Percentiles rank a stretch among this genome's conserved stretches.
Evolutionary conservation across 345 rosid genomes (phyloP).

Genomic region (Aquilaria sinensis): DNA sequence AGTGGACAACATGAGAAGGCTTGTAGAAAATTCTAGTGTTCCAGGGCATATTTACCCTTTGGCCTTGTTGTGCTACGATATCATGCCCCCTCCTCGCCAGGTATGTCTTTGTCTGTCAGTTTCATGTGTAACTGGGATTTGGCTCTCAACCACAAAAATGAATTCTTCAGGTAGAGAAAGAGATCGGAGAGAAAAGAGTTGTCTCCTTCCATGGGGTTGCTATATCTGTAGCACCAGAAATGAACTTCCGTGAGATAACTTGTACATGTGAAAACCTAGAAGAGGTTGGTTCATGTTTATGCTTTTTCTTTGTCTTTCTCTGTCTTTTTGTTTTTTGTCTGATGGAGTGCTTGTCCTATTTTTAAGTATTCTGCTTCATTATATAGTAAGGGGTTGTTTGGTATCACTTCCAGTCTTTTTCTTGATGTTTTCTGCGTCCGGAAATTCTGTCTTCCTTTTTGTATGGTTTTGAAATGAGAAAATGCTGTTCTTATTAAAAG

Average conservation of each 20-base stretch:
- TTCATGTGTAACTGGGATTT: constrained; percentile 2
- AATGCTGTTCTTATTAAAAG: too few species aligned
- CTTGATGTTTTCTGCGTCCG: too few species aligned
- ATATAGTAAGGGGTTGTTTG: too few species aligned
- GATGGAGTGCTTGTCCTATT: too few species aligned
- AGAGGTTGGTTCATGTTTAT: constrained; percentile 45
- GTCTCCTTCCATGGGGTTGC: constrained; percentile 67
- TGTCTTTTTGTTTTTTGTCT: too few species aligned
- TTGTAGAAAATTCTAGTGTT: constrained; percentile 72
- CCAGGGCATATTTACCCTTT: constrained; percentile 82
- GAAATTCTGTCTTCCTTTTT: too few species aligned
- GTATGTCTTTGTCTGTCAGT: constrained; percentile 25
- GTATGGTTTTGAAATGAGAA: too few species aligned
- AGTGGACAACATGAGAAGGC: constrained; percentile 93
- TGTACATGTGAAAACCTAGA: constrained; percentile 51
- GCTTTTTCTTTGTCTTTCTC: too few species aligned
- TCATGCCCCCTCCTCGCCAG: constrained; percentile 94
- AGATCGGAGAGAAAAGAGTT: constrained; percentile 85
- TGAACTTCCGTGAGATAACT: constrained; percentile 47
- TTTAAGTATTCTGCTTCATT: too few species aligned
- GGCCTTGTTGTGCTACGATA: constrained; percentile 73
- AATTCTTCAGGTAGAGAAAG: constrained; percentile 74
- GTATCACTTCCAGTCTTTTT: too few species aligned
- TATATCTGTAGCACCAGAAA: constrained; percentile 58
- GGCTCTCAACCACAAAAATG: constrained; percentile 13